Conservation (phyloP, 2,329 filamentous ascomycete genomes). For the Aspergillus chevalieri region DNA sequence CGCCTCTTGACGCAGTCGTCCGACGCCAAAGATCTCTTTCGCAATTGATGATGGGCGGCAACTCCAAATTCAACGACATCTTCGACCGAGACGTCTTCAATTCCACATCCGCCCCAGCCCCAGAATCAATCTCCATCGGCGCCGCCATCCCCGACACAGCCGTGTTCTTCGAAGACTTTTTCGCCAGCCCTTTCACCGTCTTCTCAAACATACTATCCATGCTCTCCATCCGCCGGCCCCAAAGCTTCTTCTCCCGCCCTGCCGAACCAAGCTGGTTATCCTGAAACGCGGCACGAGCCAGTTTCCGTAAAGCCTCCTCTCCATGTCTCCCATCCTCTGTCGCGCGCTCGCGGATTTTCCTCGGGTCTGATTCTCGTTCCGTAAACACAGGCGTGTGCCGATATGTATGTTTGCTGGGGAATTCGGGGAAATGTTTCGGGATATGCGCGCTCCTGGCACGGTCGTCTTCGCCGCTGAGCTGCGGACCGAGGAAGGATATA, state of each 20-base stretch:
- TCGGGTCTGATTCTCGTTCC: slow-evolving; percentile 53
- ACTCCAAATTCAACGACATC: slow-evolving; percentile 30
- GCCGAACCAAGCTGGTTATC: slow-evolving; percentile 36
- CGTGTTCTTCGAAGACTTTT: slow-evolving; percentile 31
- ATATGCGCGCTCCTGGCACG: slow-evolving; percentile 48
- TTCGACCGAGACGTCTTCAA: slow-evolving; percentile 19
- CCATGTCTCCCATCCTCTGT: slow-evolving; percentile 61
- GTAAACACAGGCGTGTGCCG: slow-evolving; percentile 54
- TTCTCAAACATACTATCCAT: slow-evolving; percentile 52
- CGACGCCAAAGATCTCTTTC: slow-evolving; percentile 54
- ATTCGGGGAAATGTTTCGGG: slow-evolving; percentile 54
- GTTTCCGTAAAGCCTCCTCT: slow-evolving; percentile 58
- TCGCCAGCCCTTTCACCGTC: slow-evolving; percentile 47
- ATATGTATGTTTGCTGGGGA: slow-evolving; percentile 61
- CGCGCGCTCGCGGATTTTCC: slow-evolving; percentile 56
- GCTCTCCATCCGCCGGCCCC: slow-evolving; percentile 32
- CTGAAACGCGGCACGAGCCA: slow-evolving; percentile 47
- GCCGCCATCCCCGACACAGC: slow-evolving; percentile 17
- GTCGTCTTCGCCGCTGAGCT: slow-evolving; percentile 44
- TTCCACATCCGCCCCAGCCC: slow-evolving; percentile 18
- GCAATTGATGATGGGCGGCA: slow-evolving; percentile 54
- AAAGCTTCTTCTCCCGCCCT: slow-evolving; percentile 35
- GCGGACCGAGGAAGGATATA: slow-evolving; percentile 46
- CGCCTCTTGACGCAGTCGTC: slow-evolving; percentile 29
- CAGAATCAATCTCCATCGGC: slow-evolving; percentile 27